Percentiles rank a stretch among this genome's conserved stretches.
These are phyloP conservation scores for Penicillium taxi DNA, from an alignment of 495 filamentous ascomycete species.

Conservation along the genomic window DNA sequence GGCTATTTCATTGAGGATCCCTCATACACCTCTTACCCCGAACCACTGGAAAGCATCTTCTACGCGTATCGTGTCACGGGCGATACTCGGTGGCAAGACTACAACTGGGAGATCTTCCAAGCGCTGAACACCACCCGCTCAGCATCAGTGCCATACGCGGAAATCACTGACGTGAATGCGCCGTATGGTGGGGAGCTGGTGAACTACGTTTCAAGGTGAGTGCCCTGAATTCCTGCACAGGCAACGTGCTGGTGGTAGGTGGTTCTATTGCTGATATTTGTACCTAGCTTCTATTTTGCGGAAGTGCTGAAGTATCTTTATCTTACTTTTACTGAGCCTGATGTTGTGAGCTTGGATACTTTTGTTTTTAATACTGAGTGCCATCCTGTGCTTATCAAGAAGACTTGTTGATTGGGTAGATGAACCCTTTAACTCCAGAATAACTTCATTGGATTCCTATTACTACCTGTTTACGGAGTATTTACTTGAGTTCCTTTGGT, in stretches of 20 bases:
- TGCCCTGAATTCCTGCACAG: not conserved
- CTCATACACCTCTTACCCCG: constrained; percentile 29
- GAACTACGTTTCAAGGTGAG: constrained; percentile 25
- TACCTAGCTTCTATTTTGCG: constrained; percentile 38
- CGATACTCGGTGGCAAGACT: constrained; percentile 33
- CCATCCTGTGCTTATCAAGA: constrained; percentile 13
- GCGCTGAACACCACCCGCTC: constrained; percentile 50
- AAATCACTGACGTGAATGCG: constrained; percentile 51
- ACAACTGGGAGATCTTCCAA: constrained; percentile 39
- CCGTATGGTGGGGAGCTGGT: constrained; percentile 46
- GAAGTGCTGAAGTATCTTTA: constrained; percentile 51
- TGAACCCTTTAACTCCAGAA: not conserved
- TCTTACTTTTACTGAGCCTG: constrained; percentile 40
- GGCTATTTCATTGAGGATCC: constrained; percentile 59
- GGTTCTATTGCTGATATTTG: no score
- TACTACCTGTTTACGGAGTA: no score
- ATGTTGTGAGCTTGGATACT: constrained; percentile 45
- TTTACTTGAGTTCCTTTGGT: no score
- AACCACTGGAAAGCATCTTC: constrained; percentile 37
- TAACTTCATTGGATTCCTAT: not conserved
- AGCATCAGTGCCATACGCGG: constrained; percentile 49
- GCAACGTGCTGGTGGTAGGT: not conserved
- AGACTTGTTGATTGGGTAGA: constrained; percentile 3
- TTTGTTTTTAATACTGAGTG: constrained; percentile 48
- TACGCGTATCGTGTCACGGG: constrained; percentile 41